Evolutionary conservation across 192 early-diverging fungal species (phyloP).

Genomic region (Dimargaris cristalligena): DNA sequence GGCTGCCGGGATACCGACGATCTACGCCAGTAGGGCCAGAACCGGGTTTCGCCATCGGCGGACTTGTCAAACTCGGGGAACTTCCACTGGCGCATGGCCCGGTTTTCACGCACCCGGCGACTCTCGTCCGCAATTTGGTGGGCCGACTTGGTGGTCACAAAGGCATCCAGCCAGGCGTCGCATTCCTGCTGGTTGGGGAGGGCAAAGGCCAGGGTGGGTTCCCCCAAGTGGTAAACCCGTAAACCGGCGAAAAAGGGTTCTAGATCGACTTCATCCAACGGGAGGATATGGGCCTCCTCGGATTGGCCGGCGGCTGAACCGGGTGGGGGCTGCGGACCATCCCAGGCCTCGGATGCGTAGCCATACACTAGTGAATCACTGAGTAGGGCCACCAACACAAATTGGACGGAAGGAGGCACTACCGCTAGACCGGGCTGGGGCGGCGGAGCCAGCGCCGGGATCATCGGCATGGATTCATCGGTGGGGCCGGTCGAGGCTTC

Average conservation of each 20-base stretch:
- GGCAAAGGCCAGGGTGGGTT: constrained; percentile 1
- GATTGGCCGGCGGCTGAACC: too few relatives aligned
- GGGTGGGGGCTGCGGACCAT: background rate
- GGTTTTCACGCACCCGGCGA: background rate
- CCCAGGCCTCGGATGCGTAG: background rate
- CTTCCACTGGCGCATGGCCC: constrained; percentile 4
- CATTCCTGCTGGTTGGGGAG: background rate
- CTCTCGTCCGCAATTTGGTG: constrained; percentile 7
- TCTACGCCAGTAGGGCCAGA: constrained; percentile 9
- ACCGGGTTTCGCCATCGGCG: background rate
- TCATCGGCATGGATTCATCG: background rate
- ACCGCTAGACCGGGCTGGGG: too few relatives aligned
- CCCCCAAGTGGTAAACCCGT: background rate
- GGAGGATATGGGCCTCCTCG: constrained; percentile 4
- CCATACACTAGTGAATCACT: constrained; percentile 3
- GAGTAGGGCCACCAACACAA: background rate
- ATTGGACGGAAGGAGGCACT: background rate
- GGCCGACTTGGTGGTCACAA: constrained; percentile 3
- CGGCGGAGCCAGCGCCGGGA: background rate
- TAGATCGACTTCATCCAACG: constrained; percentile 2
- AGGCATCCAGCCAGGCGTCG: background rate
- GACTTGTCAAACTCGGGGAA: background rate
- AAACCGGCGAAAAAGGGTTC: constrained; percentile 9
- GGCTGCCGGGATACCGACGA: constrained; percentile 7
- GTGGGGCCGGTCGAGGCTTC: background rate